Percentiles rank a stretch among this genome's conserved stretches.
phyloP scores from a whole-genome alignment of 208 protist genomes.

The Crithidia acanthocephali region DNA sequence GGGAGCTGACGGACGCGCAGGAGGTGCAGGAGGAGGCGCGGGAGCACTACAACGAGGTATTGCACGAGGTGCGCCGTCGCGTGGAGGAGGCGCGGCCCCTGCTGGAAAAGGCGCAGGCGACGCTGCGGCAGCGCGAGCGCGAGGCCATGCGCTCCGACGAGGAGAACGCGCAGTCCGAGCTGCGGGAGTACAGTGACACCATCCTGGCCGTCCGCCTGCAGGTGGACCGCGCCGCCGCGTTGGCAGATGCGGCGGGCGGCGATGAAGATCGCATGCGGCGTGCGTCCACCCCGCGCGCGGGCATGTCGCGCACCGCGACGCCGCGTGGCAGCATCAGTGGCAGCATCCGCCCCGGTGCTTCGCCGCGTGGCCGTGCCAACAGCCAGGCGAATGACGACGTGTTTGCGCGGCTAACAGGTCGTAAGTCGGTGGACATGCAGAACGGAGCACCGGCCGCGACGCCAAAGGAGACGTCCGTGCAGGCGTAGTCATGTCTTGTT shows the following conservation, averaged over 20 bases:
- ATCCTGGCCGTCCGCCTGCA: slow-evolving; percentile 21
- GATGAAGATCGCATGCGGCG: slow-evolving; percentile 30
- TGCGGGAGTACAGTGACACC: slow-evolving; percentile 17
- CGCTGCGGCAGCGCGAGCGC: not conserved
- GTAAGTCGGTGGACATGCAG: slow-evolving; percentile 4
- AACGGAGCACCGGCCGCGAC: not conserved
- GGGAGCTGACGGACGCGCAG: slow-evolving; percentile 5
- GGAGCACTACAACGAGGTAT: slow-evolving; percentile 8
- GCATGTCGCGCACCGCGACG: slow-evolving; percentile 18
- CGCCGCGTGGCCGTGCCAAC: not conserved
- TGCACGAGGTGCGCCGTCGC: slow-evolving; percentile 5
- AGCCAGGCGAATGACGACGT: slow-evolving; percentile 21
- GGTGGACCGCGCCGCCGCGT: slow-evolving; percentile 12
- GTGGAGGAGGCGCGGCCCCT: slow-evolving; percentile 18
- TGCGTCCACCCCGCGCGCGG: slow-evolving; percentile 1
- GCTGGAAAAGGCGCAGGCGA: slow-evolving; percentile 12
- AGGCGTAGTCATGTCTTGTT: not conserved
- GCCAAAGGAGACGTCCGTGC: slow-evolving; percentile 4
- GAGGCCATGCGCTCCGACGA: slow-evolving; percentile 1
- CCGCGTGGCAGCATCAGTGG: slow-evolving; percentile 28
- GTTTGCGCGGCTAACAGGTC: slow-evolving; percentile 9
- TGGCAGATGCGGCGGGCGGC: slow-evolving; percentile 6
- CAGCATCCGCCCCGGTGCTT: slow-evolving; percentile 4
- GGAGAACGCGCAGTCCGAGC: slow-evolving; percentile 1
- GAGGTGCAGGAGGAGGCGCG: slow-evolving; percentile 13